A percentile compares a stretch with the other conserved stretches of the same genome.
These are phyloP conservation scores for Paraconiothyrium brasiliense DNA, from an alignment of 2,329 filamentous ascomycete genomes.

Conservation along the genomic window DNA sequence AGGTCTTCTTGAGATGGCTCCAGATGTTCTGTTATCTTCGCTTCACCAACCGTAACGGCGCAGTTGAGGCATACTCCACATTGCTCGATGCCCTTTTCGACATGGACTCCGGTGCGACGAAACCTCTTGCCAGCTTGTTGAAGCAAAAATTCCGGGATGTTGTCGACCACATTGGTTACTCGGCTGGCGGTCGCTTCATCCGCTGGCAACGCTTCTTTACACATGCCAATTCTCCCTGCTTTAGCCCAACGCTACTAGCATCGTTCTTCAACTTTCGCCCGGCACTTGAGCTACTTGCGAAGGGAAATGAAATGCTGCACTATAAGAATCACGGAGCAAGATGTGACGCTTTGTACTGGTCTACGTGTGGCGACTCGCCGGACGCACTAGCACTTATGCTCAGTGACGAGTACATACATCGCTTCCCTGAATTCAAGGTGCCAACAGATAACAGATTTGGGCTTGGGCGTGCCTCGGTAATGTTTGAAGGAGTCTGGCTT, in stretches of 20 bases:
- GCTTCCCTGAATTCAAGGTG: background rate
- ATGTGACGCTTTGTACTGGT: background rate
- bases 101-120: background rate
- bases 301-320: background rate
- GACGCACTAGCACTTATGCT: background rate
- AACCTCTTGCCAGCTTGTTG: background rate
- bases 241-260: background rate
- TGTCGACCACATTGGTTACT: background rate
- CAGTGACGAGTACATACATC: background rate
- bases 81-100: background rate
- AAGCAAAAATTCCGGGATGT: background rate
- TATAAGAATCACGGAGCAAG: background rate
- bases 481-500: background rate
- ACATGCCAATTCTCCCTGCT: constrained; percentile 1
- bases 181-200: background rate
- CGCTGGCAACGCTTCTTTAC: background rate
- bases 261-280: background rate
- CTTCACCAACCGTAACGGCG: background rate
- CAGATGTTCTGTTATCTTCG: background rate
- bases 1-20: background rate
- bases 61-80: background rate
- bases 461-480: background rate
- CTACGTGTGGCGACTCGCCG: background rate
- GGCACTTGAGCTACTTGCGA: background rate
- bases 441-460: background rate